Base-by-base conservation (phyloP, 148 eudicot species). In the Gaultheria prostrata region DNA sequence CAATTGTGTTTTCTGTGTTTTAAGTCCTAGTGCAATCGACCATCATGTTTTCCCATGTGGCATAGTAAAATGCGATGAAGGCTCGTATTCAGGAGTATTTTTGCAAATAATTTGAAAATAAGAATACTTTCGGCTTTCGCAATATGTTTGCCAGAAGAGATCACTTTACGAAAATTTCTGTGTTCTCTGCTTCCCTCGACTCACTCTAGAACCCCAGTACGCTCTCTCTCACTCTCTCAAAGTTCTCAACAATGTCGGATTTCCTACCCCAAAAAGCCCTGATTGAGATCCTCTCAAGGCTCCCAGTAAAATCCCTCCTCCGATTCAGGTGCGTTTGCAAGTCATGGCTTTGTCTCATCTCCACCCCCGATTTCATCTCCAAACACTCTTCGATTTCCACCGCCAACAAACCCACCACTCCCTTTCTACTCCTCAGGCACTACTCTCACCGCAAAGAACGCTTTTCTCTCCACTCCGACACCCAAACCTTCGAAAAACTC, bases 391-490 rank as follows among this genome's bases (percentile, higher is more conserved):
- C 14, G 14, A 33, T 24, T 12, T 69, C 73, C 43, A 12, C 43
- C 43, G 43, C 43, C 43, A 39, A 39, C 43, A 39, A 39, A 39
- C 3, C 43, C 6, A 39, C 73, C 73, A 69, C 35, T 12, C 7
- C 73, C 73, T 69, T 30, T 39, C 18, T 70, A 8, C 35, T 32
- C 43, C 35, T 28, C 33, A 39, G 73, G 17, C 73, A 28, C 73
- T 69, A 69, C 73, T 28, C 73, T 28, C 73, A 69, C 73, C 33
- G 73, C 73, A 69, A 28, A 69, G 73, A 69, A 30, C 73, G 39
- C 33, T 69, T 69, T 9, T 70, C 75, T 6, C 75, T 32, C 43
- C 46, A 70, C 43, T 15, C 13, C 75, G 18, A 70, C 75, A 33
- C 33, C 46, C 43, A 70, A 14, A 70, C n/a, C 39, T 15, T 70